Percentiles rank a stretch among this genome's conserved stretches.
Evolutionary conservation across 2,329 filamentous ascomycete genomes (phyloP).

Genomic region (Colletotrichum chlorophyti): DNA sequence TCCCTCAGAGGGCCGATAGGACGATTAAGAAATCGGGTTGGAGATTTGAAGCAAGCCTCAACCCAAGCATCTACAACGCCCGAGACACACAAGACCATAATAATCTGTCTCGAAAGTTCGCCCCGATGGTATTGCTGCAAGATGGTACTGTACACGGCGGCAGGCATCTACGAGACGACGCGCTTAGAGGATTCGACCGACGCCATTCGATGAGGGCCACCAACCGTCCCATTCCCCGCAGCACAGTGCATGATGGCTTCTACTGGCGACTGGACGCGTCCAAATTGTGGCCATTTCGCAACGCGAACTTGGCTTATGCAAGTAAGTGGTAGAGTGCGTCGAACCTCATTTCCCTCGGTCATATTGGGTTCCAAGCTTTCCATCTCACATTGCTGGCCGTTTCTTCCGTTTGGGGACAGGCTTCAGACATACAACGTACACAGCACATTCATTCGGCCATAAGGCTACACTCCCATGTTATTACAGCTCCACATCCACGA

Average conservation of each 20-base stretch:
- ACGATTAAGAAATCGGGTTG: too few species aligned
- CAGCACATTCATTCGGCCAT: not conserved
- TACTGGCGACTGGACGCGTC: not conserved
- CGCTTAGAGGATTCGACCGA: too few species aligned
- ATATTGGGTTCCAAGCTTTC: slow-evolving; percentile 9
- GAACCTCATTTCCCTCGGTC: slow-evolving; percentile 17
- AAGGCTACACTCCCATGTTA: slow-evolving; percentile 11
- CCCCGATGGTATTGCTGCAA: too few species aligned
- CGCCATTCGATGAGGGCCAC: too few species aligned
- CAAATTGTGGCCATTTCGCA: slow-evolving; percentile 8
- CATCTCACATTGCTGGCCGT: not conserved
- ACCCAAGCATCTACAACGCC: too few species aligned
- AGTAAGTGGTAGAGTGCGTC: slow-evolving; percentile 1
- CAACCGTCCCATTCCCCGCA: too few species aligned
- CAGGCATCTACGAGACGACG: too few species aligned
- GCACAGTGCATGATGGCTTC: slow-evolving; percentile 11
- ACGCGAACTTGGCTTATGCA: not conserved
- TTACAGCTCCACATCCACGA: slow-evolving; percentile 14
- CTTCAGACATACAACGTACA: too few species aligned
- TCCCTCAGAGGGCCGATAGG: too few species aligned
- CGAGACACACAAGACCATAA: too few species aligned
- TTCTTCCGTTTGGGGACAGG: not conserved
- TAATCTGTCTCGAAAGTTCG: too few species aligned
- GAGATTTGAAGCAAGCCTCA: too few species aligned
- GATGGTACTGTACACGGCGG: slow-evolving; percentile 1